A percentile compares a stretch with the other conserved stretches of the same genome.
Conservation (phyloP, 78 protist genomes). For the Mantamonas sphyraenae region DNA sequence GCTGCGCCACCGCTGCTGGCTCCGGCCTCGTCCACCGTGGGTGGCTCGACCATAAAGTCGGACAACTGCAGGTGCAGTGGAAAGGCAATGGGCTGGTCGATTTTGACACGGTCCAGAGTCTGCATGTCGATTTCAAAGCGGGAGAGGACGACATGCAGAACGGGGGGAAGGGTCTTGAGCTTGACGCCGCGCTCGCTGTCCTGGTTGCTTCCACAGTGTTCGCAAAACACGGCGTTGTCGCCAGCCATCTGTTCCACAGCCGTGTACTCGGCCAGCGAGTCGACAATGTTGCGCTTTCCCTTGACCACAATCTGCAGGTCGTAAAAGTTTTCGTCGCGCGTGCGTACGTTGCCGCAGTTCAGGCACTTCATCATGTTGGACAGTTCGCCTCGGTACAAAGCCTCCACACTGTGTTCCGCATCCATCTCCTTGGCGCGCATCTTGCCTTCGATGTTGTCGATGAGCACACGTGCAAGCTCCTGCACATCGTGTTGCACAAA, state of each 20-base stretch:
- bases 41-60: too few species aligned
- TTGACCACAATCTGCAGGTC: constrained; percentile 5
- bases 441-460: constrained; percentile 33
- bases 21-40: too few species aligned
- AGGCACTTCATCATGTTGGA: not conserved
- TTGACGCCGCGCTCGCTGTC: constrained; percentile 14
- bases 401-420: not conserved
- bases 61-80: constrained; percentile 29
- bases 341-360: not conserved
- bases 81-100: constrained; percentile 13
- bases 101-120: not conserved
- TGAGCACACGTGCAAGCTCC: constrained; percentile 4
- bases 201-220: not conserved
- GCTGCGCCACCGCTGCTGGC: too few species aligned
- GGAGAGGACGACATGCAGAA: constrained; percentile 16
- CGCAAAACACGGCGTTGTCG: not conserved
- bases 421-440: not conserved
- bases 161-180: constrained; percentile 4
- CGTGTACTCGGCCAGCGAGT: constrained; percentile 2
- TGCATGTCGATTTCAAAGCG: constrained; percentile 21
- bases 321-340: not conserved
- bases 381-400: not conserved
- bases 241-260: not conserved
- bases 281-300: not conserved
- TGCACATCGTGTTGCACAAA: constrained; percentile 41